Evolutionary conservation across 2,329 filamentous ascomycete genomes (phyloP), one percentile per base, ranked within the genome.

Genomic region (Coniochaeta pulveracea): DNA sequence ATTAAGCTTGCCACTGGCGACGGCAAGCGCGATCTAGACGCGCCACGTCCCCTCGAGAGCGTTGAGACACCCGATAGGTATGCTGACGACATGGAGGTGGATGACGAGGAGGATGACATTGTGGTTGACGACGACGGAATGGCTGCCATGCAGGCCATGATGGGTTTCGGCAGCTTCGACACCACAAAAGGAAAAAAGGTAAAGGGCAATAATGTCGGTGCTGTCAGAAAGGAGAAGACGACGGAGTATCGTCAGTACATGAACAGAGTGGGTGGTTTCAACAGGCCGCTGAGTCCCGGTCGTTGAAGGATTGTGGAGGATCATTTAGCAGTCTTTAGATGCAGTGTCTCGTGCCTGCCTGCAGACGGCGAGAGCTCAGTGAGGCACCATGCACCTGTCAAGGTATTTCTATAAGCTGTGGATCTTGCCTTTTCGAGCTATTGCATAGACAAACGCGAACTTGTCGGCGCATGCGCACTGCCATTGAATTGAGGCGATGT

Each of bases 241-340:
- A 83, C 80, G 10, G 75, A 93, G 64, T 96, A 95, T 51, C 72
- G 91, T 46, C 91, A 98, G 70, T 98, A 98, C 58, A 98, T 98
- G 76, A 91, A 91, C 51, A 72, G 83, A 36, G 66, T 76, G 33
- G 83, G 83, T 36, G 83, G 83, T 5, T 91, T 91, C 63, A 91
- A 89, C 53, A 61, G 83, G 46, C 82, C 83, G 28, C 60, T 88
- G 34, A 82, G 78, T 54, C 76, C 75, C 22, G 22, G 22, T 24
- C 22, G 9, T 24, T n/a, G 22, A 24, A 24, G 22, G 22, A n/a
- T n/a, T 24, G 22, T n/a, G 22, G n/a, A 24, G 22, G 22, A 9
- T 24, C 22, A n/a, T 9, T 9, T 24, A 9, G 22, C 9, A 9
- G 22, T 24, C 22, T 24, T n/a, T 24, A 9, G n/a, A 24, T 8